Conservation (phyloP, 2,329 filamentous ascomycete species). For the Fusarium sp. region DNA sequence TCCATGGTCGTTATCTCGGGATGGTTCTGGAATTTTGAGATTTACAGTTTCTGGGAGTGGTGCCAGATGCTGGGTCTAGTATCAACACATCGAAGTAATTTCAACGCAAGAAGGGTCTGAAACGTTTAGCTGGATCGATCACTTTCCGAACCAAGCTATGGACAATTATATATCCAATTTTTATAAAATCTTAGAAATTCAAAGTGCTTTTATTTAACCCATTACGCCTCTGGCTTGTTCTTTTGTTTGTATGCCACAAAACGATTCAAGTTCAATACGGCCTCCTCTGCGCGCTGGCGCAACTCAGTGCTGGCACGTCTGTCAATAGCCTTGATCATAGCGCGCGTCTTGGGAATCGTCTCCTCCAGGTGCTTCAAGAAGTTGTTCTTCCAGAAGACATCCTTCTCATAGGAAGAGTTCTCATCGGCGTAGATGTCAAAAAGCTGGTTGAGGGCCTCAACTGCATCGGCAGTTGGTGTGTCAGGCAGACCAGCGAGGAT, state of each 20-base stretch:
- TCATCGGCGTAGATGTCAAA: conserved; percentile 77
- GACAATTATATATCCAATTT: conserved; percentile 1
- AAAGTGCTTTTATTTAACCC: conserved; percentile 26
- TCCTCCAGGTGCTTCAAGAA: conserved; percentile 71
- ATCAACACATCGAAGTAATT: conserved; percentile 4
- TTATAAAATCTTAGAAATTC: conserved; percentile 3
- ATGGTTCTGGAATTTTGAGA: not conserved
- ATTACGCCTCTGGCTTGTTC: conserved; percentile 57
- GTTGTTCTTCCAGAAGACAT: conserved; percentile 73
- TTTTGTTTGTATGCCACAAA: conserved; percentile 76
- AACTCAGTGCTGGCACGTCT: conserved; percentile 70
- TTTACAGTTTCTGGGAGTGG: not conserved
- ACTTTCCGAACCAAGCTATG: not conserved
- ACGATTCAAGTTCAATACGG: conserved; percentile 68
- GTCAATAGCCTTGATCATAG: conserved; percentile 71
- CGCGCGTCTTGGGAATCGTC: conserved; percentile 64
- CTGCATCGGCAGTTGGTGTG: conserved; percentile 67
- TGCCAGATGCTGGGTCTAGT: conserved; percentile 9
- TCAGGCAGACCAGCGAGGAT: conserved; percentile 65
- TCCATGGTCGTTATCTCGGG: conserved; percentile 14
- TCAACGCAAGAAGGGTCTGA: conserved; percentile 2
- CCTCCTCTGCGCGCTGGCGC: conserved; percentile 71
- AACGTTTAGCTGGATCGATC: not conserved
- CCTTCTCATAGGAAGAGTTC: conserved; percentile 66
- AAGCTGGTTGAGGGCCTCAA: conserved; percentile 75